A percentile compares a stretch with the other conserved stretches of the same genome.
phyloP scores from a whole-genome alignment of 768 basidiomycete species.

The Antrodiella citrinella region DNA sequence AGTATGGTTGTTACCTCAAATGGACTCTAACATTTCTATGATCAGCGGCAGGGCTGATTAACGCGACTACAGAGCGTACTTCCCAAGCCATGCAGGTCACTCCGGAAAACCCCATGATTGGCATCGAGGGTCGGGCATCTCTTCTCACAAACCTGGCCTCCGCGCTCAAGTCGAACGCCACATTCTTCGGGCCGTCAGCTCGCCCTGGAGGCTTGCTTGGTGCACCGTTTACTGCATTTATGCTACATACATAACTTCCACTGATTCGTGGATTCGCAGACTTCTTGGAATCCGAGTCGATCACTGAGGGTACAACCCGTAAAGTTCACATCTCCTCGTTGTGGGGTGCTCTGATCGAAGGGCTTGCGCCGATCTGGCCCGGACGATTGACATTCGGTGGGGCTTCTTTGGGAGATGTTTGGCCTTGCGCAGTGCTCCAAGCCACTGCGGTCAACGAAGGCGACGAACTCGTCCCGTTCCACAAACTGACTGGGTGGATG shows the following conservation, averaged over 20 bases:
- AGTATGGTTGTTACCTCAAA: neutral
- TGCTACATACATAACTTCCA: neutral
- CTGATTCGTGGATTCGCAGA: constrained; percentile 47
- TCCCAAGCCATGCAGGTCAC: constrained; percentile 74
- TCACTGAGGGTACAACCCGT: constrained; percentile 29
- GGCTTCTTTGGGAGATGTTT: constrained; percentile 83
- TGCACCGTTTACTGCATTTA: too few species aligned
- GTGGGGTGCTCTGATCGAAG: constrained; percentile 77
- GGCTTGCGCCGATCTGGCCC: constrained; percentile 88
- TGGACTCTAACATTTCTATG: too few species aligned
- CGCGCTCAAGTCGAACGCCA: constrained; percentile 56
- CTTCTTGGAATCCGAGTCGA: constrained; percentile 55
- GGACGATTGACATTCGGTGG: constrained; percentile 58
- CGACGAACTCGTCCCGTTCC: constrained; percentile 83
- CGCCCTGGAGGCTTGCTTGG: constrained; percentile 81
- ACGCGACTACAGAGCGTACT: constrained; percentile 51
- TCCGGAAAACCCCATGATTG: constrained; percentile 77
- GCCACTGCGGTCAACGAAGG: constrained; percentile 32
- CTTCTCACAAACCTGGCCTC: constrained; percentile 66
- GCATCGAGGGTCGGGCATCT: constrained; percentile 76
- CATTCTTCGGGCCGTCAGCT: constrained; percentile 66
- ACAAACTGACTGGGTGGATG: constrained; percentile 93
- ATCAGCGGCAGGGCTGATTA: constrained; percentile 62
- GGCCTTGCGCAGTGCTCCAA: constrained; percentile 65
- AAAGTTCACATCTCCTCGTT: constrained; percentile 64